Conservation (phyloP, 176 grass and related monocot species). For the Bolboschoenus planiculmis region DNA sequence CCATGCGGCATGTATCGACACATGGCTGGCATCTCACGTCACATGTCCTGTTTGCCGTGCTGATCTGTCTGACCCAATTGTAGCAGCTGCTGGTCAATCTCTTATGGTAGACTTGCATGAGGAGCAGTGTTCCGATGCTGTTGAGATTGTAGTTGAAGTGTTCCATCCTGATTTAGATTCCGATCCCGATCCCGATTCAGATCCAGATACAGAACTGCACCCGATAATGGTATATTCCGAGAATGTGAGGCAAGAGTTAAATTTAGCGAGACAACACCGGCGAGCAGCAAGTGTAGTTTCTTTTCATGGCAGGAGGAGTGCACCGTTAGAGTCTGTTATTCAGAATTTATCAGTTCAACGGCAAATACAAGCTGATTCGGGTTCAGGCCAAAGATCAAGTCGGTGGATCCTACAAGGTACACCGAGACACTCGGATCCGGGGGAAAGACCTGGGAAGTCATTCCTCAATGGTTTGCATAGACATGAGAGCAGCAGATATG, state of each 20-base stretch:
- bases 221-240: constrained; percentile 23
- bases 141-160: not conserved
- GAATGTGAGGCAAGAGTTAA: constrained; percentile 43
- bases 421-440: constrained; percentile 21
- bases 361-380: constrained; percentile 12
- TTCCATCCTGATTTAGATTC: constrained; percentile 22
- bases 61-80: constrained; percentile 51
- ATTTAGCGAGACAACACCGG: constrained; percentile 36
- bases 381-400: constrained; percentile 28
- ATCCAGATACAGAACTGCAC: not conserved
- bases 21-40: constrained; percentile 55
- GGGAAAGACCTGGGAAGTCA: constrained; percentile 17
- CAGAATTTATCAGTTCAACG: constrained; percentile 46
- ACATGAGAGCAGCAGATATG: not conserved
- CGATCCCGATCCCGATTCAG: not conserved
- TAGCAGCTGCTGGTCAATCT: constrained; percentile 35
- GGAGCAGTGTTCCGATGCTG: not conserved
- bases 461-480: not conserved
- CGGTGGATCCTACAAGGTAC: constrained; percentile 6
- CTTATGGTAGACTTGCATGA: constrained; percentile 24
- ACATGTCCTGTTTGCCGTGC: constrained; percentile 93
- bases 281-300: constrained; percentile 42
- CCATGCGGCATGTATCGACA: constrained; percentile 67
- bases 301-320: constrained; percentile 12
- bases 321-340: constrained; percentile 24